Percentiles rank a stretch among this genome's conserved stretches.
Evolutionary conservation across 768 basidiomycete species (phyloP).

Genomic region (Pisolithus tinctorius): DNA sequence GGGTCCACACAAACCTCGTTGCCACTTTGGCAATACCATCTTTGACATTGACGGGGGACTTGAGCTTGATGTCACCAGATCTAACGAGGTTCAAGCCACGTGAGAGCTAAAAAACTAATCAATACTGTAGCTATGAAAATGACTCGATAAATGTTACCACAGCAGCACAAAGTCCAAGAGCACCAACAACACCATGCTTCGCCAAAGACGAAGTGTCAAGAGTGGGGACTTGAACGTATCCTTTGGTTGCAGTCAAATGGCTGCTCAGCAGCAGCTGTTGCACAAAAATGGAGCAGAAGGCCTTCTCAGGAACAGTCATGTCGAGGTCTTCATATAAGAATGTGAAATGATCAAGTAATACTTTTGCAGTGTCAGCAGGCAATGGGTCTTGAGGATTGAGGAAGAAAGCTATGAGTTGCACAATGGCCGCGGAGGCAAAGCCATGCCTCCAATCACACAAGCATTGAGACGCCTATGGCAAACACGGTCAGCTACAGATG

Average conservation of each 20-base stretch:
- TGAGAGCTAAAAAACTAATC: not conserved
- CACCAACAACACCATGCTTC: not conserved
- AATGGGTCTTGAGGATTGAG: not conserved
- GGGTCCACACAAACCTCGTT: not conserved
- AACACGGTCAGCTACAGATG: not conserved
- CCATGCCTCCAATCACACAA: not conserved
- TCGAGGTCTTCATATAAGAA: not conserved
- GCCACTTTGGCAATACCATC: not conserved
- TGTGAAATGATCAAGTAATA: not conserved
- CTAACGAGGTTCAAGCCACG: not conserved
- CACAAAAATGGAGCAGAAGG: not conserved
- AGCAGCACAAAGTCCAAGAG: not conserved
- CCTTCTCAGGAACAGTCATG: not conserved
- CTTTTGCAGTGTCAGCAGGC: not conserved
- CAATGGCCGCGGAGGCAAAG: not conserved
- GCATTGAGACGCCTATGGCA: not conserved
- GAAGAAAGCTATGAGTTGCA: not conserved
- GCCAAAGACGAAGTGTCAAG: not conserved
- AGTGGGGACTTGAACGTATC: not conserved
- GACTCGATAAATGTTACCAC: not conserved
- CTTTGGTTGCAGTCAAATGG: slow-evolving; percentile 1
- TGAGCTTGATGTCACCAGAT: not conserved
- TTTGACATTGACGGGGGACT: not conserved
- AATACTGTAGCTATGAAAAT: not conserved
- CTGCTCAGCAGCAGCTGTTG: not conserved